Percentiles rank a stretch among this genome's conserved stretches.
Evolutionary conservation across 139 green algal genomes (phyloP).

Genomic region (Dunaliella sp.): DNA sequence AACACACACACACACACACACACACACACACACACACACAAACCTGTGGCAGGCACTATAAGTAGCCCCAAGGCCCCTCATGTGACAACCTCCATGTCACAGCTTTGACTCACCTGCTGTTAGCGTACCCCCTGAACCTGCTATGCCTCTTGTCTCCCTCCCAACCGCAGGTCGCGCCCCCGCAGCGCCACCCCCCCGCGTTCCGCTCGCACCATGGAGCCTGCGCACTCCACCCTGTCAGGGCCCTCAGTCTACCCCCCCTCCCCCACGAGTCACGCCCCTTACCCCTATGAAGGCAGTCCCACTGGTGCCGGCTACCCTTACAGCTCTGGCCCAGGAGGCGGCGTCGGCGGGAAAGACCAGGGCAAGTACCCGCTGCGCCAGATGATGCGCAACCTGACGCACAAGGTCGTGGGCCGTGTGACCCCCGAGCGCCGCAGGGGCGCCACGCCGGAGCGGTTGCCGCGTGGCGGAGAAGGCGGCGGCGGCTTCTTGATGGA

Average conservation of each 20-base stretch:
- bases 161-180: background rate
- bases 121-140: too few species aligned
- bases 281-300: background rate
- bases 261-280: too few species aligned
- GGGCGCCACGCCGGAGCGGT: background rate
- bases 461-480: background rate
- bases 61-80: too few species aligned
- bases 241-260: background rate
- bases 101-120: too few species aligned
- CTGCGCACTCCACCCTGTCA: background rate
- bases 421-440: background rate
- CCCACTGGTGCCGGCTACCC: too few species aligned
- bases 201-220: background rate
- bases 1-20: too few species aligned
- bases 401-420: background rate
- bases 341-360: background rate
- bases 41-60: too few species aligned
- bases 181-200: background rate
- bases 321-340: too few species aligned
- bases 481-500: too few species aligned
- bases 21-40: too few species aligned
- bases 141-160: background rate
- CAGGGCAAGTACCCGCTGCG: background rate
- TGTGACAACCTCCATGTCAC: too few species aligned
- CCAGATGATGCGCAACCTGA: background rate